Evolutionary conservation across 805 yeast species (phyloP), one percentile per base, ranked within the genome.

Genomic region (Hermanozyma aechmeae): DNA sequence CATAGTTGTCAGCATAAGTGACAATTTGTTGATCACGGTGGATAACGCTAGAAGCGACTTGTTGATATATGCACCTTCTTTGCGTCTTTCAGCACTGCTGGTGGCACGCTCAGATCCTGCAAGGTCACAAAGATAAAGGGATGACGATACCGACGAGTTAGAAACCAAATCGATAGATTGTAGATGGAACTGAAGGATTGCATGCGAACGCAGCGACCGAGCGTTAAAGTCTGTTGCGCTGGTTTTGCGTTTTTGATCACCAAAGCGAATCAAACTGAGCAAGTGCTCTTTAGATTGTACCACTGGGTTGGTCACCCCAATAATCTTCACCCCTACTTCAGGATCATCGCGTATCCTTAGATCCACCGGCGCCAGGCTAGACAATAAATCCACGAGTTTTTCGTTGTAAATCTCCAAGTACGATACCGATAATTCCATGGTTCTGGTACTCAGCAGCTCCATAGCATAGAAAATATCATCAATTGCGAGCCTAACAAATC

Each of bases 41-140:
- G 96, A 86, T 28, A 89, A 66, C 0, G 97, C 93, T 29, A 89
- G 62, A 24, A 89, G 65, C 0, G 96, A 87, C 50, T 86, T 86
- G 60, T 89, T 89, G 50, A 89, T 89, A 48, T 67, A 92, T 0
- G 96, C 73, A 14, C 97, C 98, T 58, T 89, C 98, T 52, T 86
- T 84, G 31, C 96, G 63, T 43, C 97, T 68, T 47, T 84, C 96
- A 1, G 63, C 54, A 43, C 79, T 77, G 8, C 73, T 57, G 1
- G 82, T 65, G 3, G 79, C 73, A 29, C 81, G 70, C 55, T 89
- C 98, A n/a, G 95, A 81, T 16, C 98, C 98, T 0, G 98, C 98
- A 46, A 89, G 68, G 56, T 89, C 98, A 60, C 97, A 89, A 32
- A 89, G 64, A 19, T 89, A 83, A 18, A 89, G 69, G 0, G 85